Evolutionary conservation across 1,284 basidiomycete genomes (phyloP).

Genomic region (Cutaneotrichosporon mucoides): DNA sequence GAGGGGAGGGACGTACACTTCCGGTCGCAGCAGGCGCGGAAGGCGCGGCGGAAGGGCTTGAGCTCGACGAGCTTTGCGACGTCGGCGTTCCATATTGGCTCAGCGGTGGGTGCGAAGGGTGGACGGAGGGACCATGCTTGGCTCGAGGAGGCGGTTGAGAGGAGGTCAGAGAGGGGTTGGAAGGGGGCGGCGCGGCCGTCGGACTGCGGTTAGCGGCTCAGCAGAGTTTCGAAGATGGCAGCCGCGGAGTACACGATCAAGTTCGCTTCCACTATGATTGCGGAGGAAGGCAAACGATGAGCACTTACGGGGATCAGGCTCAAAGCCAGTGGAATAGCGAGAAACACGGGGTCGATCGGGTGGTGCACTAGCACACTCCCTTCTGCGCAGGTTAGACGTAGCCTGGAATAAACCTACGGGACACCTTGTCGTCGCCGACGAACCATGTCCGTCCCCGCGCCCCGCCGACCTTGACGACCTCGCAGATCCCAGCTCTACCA

Average conservation of each 20-base stretch:
- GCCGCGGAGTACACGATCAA: no score
- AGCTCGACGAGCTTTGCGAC: conserved; percentile 24
- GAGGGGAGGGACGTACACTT: conserved; percentile 27
- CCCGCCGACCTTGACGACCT: conserved; percentile 35
- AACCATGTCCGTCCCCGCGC: conserved; percentile 41
- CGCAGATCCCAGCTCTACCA: conserved; percentile 16
- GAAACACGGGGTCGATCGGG: conserved; percentile 41
- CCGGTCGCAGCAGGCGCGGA: conserved; percentile 39
- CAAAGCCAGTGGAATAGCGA: conserved; percentile 37
- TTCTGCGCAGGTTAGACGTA: conserved; percentile 18
- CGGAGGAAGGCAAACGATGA: not conserved
- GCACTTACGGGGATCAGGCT: conserved; percentile 28
- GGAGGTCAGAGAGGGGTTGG: conserved; percentile 40
- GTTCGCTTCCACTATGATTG: no score
- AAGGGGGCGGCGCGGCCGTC: conserved; percentile 21
- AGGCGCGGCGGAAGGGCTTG: conserved; percentile 27
- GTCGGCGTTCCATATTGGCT: conserved; percentile 29
- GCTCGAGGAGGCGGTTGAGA: conserved; percentile 23
- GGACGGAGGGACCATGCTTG: conserved; percentile 22
- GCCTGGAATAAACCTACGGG: conserved; percentile 22
- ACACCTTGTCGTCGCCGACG: conserved; percentile 34
- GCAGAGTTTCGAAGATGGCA: no score
- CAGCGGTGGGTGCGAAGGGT: conserved; percentile 27
- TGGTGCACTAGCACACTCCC: conserved; percentile 39
- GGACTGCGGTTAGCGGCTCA: conserved; percentile 1